Evolutionary conservation across 2,329 filamentous ascomycete species (phyloP).

Genomic region (Ophiostoma piceae): DNA sequence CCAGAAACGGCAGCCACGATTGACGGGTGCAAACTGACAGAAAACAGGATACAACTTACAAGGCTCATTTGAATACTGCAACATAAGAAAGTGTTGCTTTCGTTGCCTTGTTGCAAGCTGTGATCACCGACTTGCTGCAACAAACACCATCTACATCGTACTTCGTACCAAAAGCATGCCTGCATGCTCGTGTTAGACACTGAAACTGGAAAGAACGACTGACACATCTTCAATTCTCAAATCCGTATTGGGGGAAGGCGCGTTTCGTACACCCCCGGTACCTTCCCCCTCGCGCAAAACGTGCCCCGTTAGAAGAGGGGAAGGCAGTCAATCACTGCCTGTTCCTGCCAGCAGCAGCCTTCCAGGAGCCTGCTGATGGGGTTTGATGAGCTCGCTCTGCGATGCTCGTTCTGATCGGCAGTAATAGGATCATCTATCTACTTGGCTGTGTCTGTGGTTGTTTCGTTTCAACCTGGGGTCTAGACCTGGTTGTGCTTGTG

Average conservation of each 20-base stretch:
- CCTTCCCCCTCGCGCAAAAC: background rate
- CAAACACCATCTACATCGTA: too few species aligned
- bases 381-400: background rate
- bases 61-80: slow-evolving; percentile 1
- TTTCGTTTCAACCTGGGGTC: background rate
- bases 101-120: background rate
- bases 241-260: background rate
- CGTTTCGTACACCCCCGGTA: background rate
- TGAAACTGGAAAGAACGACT: background rate
- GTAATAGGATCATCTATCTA: background rate
- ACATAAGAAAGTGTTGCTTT: background rate
- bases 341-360: background rate
- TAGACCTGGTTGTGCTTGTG: background rate
- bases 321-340: background rate
- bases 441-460: background rate
- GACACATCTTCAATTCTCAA: background rate
- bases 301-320: background rate
- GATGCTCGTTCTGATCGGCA: background rate
- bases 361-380: background rate
- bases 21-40: background rate
- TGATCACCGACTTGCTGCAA: background rate
- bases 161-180: background rate
- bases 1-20: slow-evolving; percentile 15
- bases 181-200: too few species aligned
- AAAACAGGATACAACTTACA: background rate